Evolutionary conservation across 2,329 filamentous ascomycete species (phyloP).

Genomic region (Stemphylium vesicarium): DNA sequence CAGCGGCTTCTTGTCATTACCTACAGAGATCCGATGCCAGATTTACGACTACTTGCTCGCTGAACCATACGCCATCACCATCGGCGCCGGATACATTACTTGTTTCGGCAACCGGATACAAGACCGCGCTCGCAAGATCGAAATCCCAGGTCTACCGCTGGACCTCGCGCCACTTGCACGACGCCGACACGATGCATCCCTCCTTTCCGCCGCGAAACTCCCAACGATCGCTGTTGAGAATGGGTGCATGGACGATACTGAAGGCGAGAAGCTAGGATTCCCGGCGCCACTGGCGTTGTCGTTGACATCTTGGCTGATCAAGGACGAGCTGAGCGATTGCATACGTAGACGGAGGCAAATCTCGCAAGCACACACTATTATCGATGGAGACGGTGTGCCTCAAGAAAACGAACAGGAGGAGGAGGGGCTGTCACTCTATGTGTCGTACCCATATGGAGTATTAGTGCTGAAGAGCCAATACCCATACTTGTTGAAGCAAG

Average conservation of each 20-base stretch:
- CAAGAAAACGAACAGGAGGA: conserved; percentile 15
- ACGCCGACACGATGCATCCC: conserved; percentile 38
- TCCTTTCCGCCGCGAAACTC: conserved; percentile 41
- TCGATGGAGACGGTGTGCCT: conserved; percentile 1
- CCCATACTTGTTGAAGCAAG: conserved; percentile 50
- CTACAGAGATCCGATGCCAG: conserved; percentile 50
- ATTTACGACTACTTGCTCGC: conserved; percentile 52
- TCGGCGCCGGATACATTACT: conserved; percentile 47
- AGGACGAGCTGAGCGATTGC: conserved; percentile 46
- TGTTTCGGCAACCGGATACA: conserved; percentile 37
- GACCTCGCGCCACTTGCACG: conserved; percentile 45
- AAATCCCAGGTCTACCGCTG: conserved; percentile 48
- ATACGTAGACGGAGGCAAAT: conserved; percentile 26
- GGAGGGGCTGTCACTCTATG: conserved; percentile 48
- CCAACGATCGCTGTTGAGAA: conserved; percentile 29
- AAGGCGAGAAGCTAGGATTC: conserved; percentile 21
- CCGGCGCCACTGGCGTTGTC: conserved; percentile 35
- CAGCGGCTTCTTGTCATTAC: conserved; percentile 36
- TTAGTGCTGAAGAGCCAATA: conserved; percentile 48
- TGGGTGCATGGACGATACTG: conserved; percentile 5
- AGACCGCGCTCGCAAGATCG: conserved; percentile 28
- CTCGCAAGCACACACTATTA: conserved; percentile 15
- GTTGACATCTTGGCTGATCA: conserved; percentile 42
- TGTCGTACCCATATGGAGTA: conserved; percentile 52
- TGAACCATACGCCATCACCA: conserved; percentile 46